Base-by-base conservation (phyloP, 1,139 yeast genomes). In the Diutina neorugosa region DNA sequence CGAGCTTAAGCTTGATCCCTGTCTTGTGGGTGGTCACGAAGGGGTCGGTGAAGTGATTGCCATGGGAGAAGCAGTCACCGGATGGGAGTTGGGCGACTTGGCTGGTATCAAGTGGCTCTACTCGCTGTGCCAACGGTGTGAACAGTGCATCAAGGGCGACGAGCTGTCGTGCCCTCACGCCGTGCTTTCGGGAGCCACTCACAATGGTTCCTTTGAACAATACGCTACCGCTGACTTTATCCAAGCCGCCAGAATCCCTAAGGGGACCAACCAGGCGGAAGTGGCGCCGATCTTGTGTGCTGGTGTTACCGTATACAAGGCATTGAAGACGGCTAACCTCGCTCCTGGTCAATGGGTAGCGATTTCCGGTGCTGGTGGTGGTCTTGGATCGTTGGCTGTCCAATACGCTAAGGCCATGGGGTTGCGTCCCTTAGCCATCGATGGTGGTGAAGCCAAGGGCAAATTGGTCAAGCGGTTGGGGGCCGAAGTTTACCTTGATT, bases 401-500 rank as follows among this genome's bases (percentile, higher is more conserved):
- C 93, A 86, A 69, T 86, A 83, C 70, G 94, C 91, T 57, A 79
- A 74, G 67, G 91, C 90, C 57, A 82, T 86, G 88, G 94, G 94
- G 61, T 77, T 73, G 69, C 77, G 91, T 66, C 90, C 84, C 55
- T 57, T 85, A 54, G 93, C 82, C 61, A 84, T 86, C 61, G 94
- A 86, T 62, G 84, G 86, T 62, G 89, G 90, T 64, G 82, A 65
- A 23, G 86, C 72, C 53, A 86, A 86, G 76, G 78, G 73, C 55
- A 73, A 69, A 54, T 72, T 82, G 56, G 77, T 74, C 65, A 71
- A 73, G 66, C 60, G 69, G 31, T 71, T 82, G 58, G 93, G 94
- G 60, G 90, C 87, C 58, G 91, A 84, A 67, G 77, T 69, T 54
- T 86, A 75, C 65, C 71, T 85, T 60, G 94, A 86, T 69, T 85